Evolutionary conservation across 805 yeast genomes (phyloP), one percentile per base, ranked within the genome.

Genomic region (Wickerhamomyces pijperi): DNA sequence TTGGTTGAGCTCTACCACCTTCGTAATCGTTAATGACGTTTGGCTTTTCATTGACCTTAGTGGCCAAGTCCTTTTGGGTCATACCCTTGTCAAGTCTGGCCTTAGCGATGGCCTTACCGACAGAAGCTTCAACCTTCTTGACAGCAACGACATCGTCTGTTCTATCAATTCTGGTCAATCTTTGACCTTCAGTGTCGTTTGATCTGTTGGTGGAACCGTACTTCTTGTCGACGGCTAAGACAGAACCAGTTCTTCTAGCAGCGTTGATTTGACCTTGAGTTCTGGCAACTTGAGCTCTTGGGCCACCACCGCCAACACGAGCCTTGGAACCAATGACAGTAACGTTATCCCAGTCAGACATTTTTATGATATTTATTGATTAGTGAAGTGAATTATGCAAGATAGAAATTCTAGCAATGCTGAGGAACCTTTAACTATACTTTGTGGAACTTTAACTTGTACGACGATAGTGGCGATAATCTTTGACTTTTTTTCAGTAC

Each of bases 31-130:
- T 88, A 56, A 92, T 78, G 44, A 92, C 82, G 50, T 80, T 86
- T 45, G 97, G 96, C 70, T 92, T 92, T 67, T 92, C 98, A 60
- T 88, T 90, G 56, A 90, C 74, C 61, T 82, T 83, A 41, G 95
- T 86, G 53, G 98, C 98, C 54, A 92, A 73, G 53, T 92, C 98
- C 72, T 92, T 92, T 64, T 92, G 98, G 9, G 97, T 81, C 58
- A 88, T 59, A 55, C 76, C 75, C 71, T 87, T 86, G 43, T 84
- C 96, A 54, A 77, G 79, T 68, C 98, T 79, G 29, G 82, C 95
- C 59, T 78, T 70, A 38, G 78, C 72, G 50, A 92, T 87, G 40
- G 90, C 82, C 59, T 81, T 83, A 48, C 97, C 98, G 23, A 92
- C 97, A 42, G 67, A 64, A 13, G 73, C 67, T 41, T 86, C 95